Conservation (phyloP, 2,329 filamentous ascomycete species). For the Monosporascus sp. region DNA sequence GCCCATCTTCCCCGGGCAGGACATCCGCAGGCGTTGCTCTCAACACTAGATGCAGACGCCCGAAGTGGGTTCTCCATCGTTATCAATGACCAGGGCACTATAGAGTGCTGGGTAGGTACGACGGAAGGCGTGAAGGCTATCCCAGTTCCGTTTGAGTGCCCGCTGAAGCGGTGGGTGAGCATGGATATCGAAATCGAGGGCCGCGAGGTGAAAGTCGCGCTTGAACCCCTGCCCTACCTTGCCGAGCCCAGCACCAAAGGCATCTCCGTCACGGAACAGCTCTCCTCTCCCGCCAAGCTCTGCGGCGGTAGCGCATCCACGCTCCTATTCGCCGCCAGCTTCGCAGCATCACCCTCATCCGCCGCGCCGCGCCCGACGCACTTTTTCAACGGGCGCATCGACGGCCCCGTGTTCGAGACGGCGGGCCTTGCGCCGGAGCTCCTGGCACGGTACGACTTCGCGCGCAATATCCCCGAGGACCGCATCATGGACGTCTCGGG, state of each 20-base stretch:
- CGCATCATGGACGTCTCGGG: constrained; percentile 21
- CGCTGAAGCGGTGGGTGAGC: not conserved
- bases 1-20: constrained; percentile 4
- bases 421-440: not conserved
- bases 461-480: constrained; percentile 1
- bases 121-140: not conserved
- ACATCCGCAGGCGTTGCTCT: constrained; percentile 7
- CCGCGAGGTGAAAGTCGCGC: not conserved
- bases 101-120: not conserved
- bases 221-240: not conserved
- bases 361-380: constrained; percentile 1
- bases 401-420: constrained; percentile 4
- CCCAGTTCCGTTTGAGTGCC: not conserved
- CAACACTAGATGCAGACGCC: not conserved
- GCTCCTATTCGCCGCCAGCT: constrained; percentile 1
- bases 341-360: not conserved
- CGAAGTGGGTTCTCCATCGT: not conserved
- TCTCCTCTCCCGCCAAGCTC: not conserved
- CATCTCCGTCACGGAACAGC: not conserved
- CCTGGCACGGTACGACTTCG: constrained; percentile 2
- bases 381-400: constrained; percentile 16
- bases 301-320: not conserved
- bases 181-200: not conserved
- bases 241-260: not conserved
- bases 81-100: not conserved